Base-by-base conservation (phyloP, 1,139 yeast species). In the Arxiozyma heterogenica region DNA sequence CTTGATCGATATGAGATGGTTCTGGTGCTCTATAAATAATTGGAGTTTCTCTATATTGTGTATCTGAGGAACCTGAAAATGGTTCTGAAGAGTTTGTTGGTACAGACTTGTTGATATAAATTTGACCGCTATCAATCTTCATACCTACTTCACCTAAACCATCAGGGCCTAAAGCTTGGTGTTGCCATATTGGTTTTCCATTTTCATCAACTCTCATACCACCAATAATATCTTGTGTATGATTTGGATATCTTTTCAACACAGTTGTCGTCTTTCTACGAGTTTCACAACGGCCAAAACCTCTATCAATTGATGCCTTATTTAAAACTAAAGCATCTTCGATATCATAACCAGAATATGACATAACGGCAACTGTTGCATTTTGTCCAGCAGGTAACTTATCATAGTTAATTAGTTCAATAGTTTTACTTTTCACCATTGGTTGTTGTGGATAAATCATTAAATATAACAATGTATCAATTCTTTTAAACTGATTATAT, bases 371-470 rank as follows among this genome's bases (percentile, higher is more conserved):
- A 57, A 93, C 98, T 1, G 96, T 88, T 9, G 99, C 99, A 69
- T 93, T 93, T 71, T 93, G 98, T 4, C 99, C 99, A 4, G 99
- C 99, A 5, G 99, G 99, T 50, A 93, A 76, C 70, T 93, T 91
- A 71, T 94, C 98, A 67, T 91, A 93, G 59, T 91, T 89, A 59
- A 94, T 93, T 58, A 93, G 76, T 72, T 94, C 99, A 61, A 93
- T 93, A 1, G 99, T 94, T 69, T 91, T 88, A 7, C 98, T 90
- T 72, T 93, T 93, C 39, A 94, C 99, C 97, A 93, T 88, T 1
- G 99, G 99, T 68, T 91, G 97, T 72, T 93, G 98, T 9, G 99
- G 99, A 68, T 94, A 93, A 20, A 91, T 96, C 96, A 93, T 88
- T 62, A 93, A 77, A 69, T 93, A 93, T 60, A 94, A 75, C 64